phyloP scores from a whole-genome alignment of 1,139 yeast genomes.

The Candida freyschussii region DNA sequence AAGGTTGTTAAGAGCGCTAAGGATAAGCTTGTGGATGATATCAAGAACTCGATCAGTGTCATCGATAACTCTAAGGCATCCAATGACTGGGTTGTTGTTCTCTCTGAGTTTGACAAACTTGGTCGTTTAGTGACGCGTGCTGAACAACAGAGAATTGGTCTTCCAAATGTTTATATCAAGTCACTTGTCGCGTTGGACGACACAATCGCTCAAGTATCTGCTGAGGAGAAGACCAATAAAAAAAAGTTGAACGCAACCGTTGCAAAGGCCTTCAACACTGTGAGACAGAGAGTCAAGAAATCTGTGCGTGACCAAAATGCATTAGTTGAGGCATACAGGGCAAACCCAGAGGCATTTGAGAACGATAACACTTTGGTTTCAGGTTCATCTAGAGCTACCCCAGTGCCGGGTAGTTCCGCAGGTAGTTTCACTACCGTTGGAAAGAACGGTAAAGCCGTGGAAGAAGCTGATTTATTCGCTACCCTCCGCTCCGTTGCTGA shows the following conservation, averaged over 20 bases:
- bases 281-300: constrained; percentile 86
- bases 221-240: constrained; percentile 60
- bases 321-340: constrained; percentile 56
- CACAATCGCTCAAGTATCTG: constrained; percentile 50
- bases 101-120: constrained; percentile 74
- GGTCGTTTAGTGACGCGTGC: constrained; percentile 63
- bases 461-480: constrained; percentile 51
- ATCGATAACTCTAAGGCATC: constrained; percentile 67
- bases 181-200: constrained; percentile 72
- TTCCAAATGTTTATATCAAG: constrained; percentile 69
- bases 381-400: constrained; percentile 27
- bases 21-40: constrained; percentile 87
- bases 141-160: constrained; percentile 65
- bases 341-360: constrained; percentile 71
- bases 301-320: constrained; percentile 59
- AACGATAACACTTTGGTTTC: constrained; percentile 36
- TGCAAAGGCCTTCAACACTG: constrained; percentile 82
- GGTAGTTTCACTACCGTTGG: constrained; percentile 38
- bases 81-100: constrained; percentile 77
- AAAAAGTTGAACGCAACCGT: constrained; percentile 80
- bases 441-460: constrained; percentile 36
- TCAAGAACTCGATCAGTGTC: constrained; percentile 60
- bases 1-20: constrained; percentile 90
- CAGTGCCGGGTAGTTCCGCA: constrained; percentile 26
- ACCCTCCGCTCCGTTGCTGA: constrained; percentile 75